phyloP scores from a whole-genome alignment of 257 asterid species.

The Solanum chilense region DNA sequence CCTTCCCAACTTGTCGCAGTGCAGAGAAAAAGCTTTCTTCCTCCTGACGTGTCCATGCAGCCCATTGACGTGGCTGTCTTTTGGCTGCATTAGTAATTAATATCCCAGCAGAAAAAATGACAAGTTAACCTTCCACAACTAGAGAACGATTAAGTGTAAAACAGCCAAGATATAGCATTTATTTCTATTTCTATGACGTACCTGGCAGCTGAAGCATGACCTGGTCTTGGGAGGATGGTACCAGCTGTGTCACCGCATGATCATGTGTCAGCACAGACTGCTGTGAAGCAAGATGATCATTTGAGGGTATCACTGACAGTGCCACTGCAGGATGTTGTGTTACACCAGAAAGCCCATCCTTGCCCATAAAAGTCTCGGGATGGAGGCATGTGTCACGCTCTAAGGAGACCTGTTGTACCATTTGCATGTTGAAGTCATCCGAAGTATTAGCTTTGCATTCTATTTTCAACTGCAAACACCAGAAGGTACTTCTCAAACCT shows the following conservation, averaged over 20 bases:
- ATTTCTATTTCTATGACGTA: constrained; percentile 8
- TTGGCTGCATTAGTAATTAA: constrained; percentile 34
- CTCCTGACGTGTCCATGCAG: constrained; percentile 99
- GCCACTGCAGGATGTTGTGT: neutral
- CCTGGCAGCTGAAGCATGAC: constrained; percentile 47
- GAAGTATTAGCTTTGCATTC: neutral
- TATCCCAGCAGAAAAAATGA: constrained; percentile 1
- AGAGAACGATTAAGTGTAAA: neutral
- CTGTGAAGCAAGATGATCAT: constrained; percentile 36
- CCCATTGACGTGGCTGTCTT: constrained; percentile 95
- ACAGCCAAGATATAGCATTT: neutral
- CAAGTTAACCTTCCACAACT: neutral
- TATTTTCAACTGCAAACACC: neutral
- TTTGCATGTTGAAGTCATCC: constrained; percentile 24
- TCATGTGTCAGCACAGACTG: constrained; percentile 14
- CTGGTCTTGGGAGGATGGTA: constrained; percentile 40
- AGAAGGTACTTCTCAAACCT: neutral
- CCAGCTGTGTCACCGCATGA: neutral
- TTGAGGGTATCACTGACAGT: constrained; percentile 22
- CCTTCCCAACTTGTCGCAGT: constrained; percentile 99
- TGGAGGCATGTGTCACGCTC: constrained; percentile 31
- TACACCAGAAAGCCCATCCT: constrained; percentile 38
- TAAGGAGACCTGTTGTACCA: constrained; percentile 56
- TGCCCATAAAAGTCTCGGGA: constrained; percentile 31
- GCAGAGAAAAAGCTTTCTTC: constrained; percentile 94